Evolutionary conservation across 345 rosid species (phyloP).

Genomic region (Linum usitatissimum): DNA sequence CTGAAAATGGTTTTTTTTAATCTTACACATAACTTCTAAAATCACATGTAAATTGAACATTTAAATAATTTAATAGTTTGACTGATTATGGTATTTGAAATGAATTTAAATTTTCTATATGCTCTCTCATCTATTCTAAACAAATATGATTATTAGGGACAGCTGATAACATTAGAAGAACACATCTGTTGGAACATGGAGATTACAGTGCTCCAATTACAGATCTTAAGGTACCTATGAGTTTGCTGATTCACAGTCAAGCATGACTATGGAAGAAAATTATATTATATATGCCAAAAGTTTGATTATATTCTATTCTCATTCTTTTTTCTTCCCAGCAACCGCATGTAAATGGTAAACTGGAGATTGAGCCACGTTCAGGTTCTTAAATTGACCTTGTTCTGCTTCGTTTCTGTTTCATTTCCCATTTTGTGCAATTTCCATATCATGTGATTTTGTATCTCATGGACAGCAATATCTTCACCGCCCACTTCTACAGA

Average conservation of each 20-base stretch:
- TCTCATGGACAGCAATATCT: conserved; percentile 54
- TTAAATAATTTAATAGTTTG: too few species aligned
- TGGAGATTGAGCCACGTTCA: conserved; percentile 42
- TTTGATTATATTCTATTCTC: neutral
- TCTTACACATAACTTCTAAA: too few species aligned
- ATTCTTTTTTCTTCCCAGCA: conserved; percentile 28
- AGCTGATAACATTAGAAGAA: conserved; percentile 24
- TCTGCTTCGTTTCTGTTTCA: conserved; percentile 1
- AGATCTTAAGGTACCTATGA: conserved; percentile 4
- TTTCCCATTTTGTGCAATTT: conserved; percentile 11
- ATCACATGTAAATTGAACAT: too few species aligned
- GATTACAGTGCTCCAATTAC: conserved; percentile 26
- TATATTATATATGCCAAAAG: too few species aligned
- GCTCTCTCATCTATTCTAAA: neutral
- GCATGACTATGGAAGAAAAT: too few species aligned
- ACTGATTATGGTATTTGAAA: too few species aligned
- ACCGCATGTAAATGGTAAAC: conserved; percentile 48
- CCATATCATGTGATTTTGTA: conserved; percentile 13
- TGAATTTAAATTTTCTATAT: neutral
- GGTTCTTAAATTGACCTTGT: conserved; percentile 32
- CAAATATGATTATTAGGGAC: conserved; percentile 35
- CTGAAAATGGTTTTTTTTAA: too few species aligned
- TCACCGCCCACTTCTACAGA: conserved; percentile 51
- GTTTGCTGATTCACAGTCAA: too few species aligned
- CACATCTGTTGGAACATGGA: conserved; percentile 38